Evolutionary conservation across 768 basidiomycete species (phyloP), one percentile per base, ranked within the genome.

Genomic region (Astraeus odoratus): DNA sequence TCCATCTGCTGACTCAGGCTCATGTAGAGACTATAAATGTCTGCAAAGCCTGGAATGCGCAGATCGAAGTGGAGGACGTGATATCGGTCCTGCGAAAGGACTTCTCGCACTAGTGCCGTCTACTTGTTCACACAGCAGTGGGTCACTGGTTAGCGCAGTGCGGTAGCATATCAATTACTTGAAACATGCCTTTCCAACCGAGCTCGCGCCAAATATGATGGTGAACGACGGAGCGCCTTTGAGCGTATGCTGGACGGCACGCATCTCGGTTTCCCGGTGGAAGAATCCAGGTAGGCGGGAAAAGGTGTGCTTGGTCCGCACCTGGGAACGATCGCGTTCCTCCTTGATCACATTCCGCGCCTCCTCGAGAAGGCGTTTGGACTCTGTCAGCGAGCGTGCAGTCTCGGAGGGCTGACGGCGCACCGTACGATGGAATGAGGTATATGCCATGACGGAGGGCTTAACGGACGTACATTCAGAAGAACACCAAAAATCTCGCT

Each of bases 51-150:
- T 3, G 88, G 77, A 39, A 90, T 87, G 4, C 87, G 79, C 34
- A 92, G 71, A 61, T 91, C 87, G 52, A 91, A 86, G 56, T 88
- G 83, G 39, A 90, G 73, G 43, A 90, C 85, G 64, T 88, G 85
- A 57, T 83, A 91, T 40, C 68, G 68, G 8, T 80, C 73, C 16
- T 71, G 68, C 9, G 78, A 80, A 20, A 92, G 76, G 22, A 90
- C 78, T 63, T 91, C 84, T 36, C 87, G 76, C 10, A 91, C 70
- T 7, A 92, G 74, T 0, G 83, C 80, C 5, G 89, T 92, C 81
- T 88, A 54, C 36, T 44, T 27, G 50, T 22, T 20, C 26, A 15
- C 25, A 38, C 45, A 10, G 16, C 20, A 36, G 31, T 25, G 25
- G 26, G 30, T 22, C 7, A 27, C 12, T 4, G 1, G 26, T 41